Conservation (phyloP, 2,329 filamentous ascomycete species). For the Mollisiaceae sp. region DNA sequence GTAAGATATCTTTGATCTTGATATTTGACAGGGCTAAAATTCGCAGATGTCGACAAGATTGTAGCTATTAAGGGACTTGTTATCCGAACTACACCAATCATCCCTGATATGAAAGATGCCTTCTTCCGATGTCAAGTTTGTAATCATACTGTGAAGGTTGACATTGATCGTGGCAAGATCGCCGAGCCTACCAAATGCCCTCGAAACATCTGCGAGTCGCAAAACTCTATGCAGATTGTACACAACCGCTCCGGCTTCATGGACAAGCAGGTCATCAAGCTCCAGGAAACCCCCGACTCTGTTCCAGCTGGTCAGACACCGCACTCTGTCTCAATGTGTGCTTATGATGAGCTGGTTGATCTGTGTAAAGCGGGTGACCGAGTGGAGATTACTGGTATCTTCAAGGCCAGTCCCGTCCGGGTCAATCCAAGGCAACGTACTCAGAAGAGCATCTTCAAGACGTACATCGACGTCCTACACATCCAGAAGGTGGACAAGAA, state of each 20-base stretch:
- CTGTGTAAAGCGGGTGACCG: slow-evolving; percentile 98
- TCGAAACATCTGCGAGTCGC: slow-evolving; percentile 77
- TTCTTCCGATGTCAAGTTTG: slow-evolving; percentile 97
- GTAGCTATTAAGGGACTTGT: slow-evolving; percentile 95
- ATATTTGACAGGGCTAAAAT: slow-evolving; percentile 36
- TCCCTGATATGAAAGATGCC: slow-evolving; percentile 98
- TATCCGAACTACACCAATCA: slow-evolving; percentile 93
- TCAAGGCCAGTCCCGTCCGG: slow-evolving; percentile 90
- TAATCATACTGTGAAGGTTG: slow-evolving; percentile 87
- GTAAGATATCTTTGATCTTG: slow-evolving; percentile 46
- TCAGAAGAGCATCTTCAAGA: slow-evolving; percentile 96
- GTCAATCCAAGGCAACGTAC: slow-evolving; percentile 92
- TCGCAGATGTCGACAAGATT: slow-evolving; percentile 87
- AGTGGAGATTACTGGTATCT: slow-evolving; percentile 94
- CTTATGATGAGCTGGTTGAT: slow-evolving; percentile 96
- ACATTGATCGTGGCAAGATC: slow-evolving; percentile 95
- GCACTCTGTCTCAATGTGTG: slow-evolving; percentile 93
- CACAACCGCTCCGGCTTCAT: slow-evolving; percentile 95
- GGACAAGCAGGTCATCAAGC: slow-evolving; percentile 98
- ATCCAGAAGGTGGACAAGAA: slow-evolving; percentile 97
- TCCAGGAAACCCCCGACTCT: slow-evolving; percentile 95
- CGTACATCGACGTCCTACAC: slow-evolving; percentile 93
- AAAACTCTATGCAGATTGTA: slow-evolving; percentile 97
- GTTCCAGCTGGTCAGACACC: slow-evolving; percentile 96
- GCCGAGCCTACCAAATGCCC: slow-evolving; percentile 92